Conservation (phyloP, 768 basidiomycete genomes). For the Krasilnikovozyma curviuscula region DNA sequence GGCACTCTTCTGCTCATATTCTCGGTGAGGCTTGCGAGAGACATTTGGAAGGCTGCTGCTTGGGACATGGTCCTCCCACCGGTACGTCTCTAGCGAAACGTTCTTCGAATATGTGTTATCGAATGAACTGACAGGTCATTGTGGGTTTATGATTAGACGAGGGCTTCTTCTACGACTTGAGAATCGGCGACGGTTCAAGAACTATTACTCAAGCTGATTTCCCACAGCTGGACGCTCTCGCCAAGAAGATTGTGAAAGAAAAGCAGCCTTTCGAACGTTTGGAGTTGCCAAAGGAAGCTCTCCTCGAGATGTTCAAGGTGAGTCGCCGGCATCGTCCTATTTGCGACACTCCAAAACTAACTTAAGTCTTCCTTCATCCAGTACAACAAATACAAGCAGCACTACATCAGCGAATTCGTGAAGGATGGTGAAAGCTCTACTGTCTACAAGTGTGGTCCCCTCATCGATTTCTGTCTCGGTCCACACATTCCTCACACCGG, state of each 20-base stretch:
- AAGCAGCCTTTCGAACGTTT: constrained; percentile 93
- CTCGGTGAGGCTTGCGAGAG: constrained; percentile 89
- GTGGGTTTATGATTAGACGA: too few relatives aligned
- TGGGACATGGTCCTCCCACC: constrained; percentile 90
- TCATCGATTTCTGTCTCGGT: constrained; percentile 92
- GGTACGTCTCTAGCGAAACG: too few relatives aligned
- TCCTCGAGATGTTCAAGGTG: constrained; percentile 90
- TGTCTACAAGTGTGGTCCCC: constrained; percentile 94
- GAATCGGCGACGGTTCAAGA: constrained; percentile 36
- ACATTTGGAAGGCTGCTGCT: constrained; percentile 78
- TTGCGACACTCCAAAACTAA: neutral
- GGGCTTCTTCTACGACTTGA: constrained; percentile 99
- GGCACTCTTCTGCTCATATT: constrained; percentile 98
- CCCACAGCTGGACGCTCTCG: constrained; percentile 39
- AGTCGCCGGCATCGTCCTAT: constrained; percentile 18
- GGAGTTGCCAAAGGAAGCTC: constrained; percentile 78
- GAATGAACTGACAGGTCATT: too few relatives aligned
- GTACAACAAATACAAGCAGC: constrained; percentile 98
- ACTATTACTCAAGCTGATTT: neutral
- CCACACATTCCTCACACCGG: constrained; percentile 97
- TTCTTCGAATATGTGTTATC: too few relatives aligned
- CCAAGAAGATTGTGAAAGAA: constrained; percentile 77
- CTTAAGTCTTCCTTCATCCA: constrained; percentile 23
- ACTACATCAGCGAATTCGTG: constrained; percentile 86
- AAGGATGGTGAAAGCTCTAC: constrained; percentile 92